These are phyloP conservation scores for Nasturtium officinale DNA, from an alignment of 345 rosid genomes.

Conservation along the genomic window DNA sequence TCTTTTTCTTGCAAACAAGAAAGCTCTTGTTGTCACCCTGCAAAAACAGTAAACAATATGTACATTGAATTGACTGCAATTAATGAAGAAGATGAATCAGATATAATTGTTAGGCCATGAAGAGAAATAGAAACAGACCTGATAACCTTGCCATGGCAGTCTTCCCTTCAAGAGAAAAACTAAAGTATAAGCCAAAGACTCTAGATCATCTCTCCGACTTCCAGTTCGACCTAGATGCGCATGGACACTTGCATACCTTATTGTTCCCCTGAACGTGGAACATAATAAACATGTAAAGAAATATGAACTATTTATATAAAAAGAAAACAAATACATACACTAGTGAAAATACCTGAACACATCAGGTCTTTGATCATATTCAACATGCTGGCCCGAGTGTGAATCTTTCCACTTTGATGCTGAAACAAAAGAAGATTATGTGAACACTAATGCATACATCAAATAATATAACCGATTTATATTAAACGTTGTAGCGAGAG, in stretches of 20 bases:
- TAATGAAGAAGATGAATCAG: constrained; percentile 6
- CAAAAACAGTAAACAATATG: not conserved
- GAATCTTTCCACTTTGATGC: constrained; percentile 89
- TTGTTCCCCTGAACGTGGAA: constrained; percentile 71
- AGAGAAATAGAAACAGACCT: constrained; percentile 50
- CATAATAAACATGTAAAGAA: constrained; percentile 14
- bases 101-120: not conserved
- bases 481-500: not conserved
- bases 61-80: not conserved
- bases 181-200: constrained; percentile 93
- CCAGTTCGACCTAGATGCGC: constrained; percentile 96
- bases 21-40: constrained; percentile 97
- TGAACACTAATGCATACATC: not conserved
- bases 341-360: constrained; percentile 68
- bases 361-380: constrained; percentile 96
- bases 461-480: not conserved
- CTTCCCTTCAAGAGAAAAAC: constrained; percentile 86
- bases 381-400: constrained; percentile 80
- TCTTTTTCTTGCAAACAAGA: constrained; percentile 93
- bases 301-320: not conserved
- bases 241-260: constrained; percentile 94
- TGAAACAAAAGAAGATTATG: constrained; percentile 43
- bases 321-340: not conserved
- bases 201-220: constrained; percentile 94
- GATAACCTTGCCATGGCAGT: constrained; percentile 99